phyloP scores from a whole-genome alignment of 202 grass and related monocot species.

The Musa balbisiana region DNA sequence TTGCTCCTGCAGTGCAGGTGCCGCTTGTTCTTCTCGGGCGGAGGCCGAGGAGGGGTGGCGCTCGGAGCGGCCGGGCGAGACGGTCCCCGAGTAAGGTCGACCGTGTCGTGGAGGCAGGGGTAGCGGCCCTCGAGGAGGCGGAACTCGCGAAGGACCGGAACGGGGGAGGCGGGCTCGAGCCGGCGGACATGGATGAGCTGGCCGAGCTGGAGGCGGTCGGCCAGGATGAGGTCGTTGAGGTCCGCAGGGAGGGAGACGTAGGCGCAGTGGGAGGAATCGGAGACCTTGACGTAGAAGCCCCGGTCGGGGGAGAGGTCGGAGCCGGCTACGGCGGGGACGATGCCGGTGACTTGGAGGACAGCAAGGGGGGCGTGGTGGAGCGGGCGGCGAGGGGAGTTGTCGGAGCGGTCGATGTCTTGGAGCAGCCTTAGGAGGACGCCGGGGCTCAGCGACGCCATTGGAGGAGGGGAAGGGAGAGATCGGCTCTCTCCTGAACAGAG shows the following conservation, averaged over 20 bases:
- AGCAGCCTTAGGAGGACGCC: conserved; percentile 62
- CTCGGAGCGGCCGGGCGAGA: background rate
- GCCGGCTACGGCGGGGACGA: conserved; percentile 61
- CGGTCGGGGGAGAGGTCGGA: conserved; percentile 62
- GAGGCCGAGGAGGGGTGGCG: conserved; percentile 9
- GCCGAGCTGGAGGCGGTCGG: conserved; percentile 75
- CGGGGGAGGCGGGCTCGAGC: conserved; percentile 50
- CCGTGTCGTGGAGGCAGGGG: conserved; percentile 43
- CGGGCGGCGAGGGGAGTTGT: conserved; percentile 9
- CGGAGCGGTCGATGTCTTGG: conserved; percentile 30
- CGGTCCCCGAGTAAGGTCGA: conserved; percentile 11
- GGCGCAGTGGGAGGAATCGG: conserved; percentile 71
- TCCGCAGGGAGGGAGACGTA: conserved; percentile 72
- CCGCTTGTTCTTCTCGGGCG: conserved; percentile 18
- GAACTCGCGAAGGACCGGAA: conserved; percentile 55
- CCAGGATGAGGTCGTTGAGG: conserved; percentile 68
- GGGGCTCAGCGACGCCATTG: conserved; percentile 46
- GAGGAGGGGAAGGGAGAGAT: conserved; percentile 25
- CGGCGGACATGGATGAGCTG: conserved; percentile 63
- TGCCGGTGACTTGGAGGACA: conserved; percentile 86
- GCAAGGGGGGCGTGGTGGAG: background rate
- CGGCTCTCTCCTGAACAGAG: background rate
- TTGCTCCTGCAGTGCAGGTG: conserved; percentile 16
- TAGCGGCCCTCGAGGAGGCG: conserved; percentile 43
- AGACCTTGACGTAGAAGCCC: conserved; percentile 89